Base-by-base conservation (phyloP, 2,329 filamentous ascomycete genomes). In the Arthrobotrys sphaeroides region DNA sequence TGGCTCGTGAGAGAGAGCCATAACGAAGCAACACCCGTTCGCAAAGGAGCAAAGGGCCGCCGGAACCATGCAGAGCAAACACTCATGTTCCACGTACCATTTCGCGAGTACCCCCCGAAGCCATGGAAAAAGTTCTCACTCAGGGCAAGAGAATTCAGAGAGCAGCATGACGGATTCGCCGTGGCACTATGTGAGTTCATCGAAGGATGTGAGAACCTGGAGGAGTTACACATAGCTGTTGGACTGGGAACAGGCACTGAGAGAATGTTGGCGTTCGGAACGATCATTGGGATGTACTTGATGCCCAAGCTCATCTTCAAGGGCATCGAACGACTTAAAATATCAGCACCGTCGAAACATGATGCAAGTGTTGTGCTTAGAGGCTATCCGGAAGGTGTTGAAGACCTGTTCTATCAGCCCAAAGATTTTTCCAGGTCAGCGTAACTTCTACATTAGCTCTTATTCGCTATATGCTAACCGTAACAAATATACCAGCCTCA, bases 21-120 rank as follows among this genome's bases (percentile, higher is more conserved):
- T 40, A 57, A 45, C 42, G 18, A 73, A 18, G 20, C 24, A 6
- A 31, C 57, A 16, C 69, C 60, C 5, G 51, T 73, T 13, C 51
- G 69, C 20, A 65, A 66, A 31, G 61, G 61, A n/a, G 22, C 40
- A 1, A 67, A 62, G 18, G 69, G 69, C 9, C 69, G 69, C 22
- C 61, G 51, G 12, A 67, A 28, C 22, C 70, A 67, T 20, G 18
- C 70, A 16, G 55, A 67, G 20, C 69, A 74, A 42, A 74, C 69
- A 4, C 43, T 74, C 13, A 67, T 74, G 61, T 33, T 74, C 7
- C 51, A 74, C 18, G 7, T 47, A 10, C 70, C 70, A 1, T 74
- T 68, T 28, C 70, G 62, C 28, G 70, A 74, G 31, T 74, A 47
- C 36, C 70, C 62, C 18, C 57, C 51, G 9, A 65, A 20, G 4